phyloP scores from a whole-genome alignment of 768 basidiomycete species.

The Suillus tomentosus region DNA sequence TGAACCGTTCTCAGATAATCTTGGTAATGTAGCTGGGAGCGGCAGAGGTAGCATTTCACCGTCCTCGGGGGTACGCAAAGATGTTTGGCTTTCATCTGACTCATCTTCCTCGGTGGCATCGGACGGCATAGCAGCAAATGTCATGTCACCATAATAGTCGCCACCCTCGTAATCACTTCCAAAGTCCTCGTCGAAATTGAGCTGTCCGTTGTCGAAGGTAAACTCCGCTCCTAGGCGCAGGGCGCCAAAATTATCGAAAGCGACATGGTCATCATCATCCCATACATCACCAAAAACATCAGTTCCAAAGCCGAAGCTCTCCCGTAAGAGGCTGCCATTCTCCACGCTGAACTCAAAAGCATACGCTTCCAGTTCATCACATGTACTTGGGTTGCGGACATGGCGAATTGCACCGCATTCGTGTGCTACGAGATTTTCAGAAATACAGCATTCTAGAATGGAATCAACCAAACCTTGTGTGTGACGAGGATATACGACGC shows the following conservation, averaged over 20 bases:
- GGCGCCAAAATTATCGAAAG: constrained; percentile 22
- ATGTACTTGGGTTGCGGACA: constrained; percentile 11
- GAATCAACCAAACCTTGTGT: constrained; percentile 21
- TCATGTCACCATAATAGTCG: constrained; percentile 17
- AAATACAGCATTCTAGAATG: background rate
- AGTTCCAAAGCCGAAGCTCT: constrained; percentile 22
- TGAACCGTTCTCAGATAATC: background rate
- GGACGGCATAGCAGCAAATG: constrained; percentile 23
- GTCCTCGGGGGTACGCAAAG: constrained; percentile 30
- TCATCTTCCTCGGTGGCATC: constrained; percentile 32
- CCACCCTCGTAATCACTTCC: constrained; percentile 13
- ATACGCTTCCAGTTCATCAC: constrained; percentile 24
- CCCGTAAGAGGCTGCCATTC: constrained; percentile 29
- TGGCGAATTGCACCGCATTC: constrained; percentile 32
- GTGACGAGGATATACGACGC: constrained; percentile 32
- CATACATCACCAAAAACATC: constrained; percentile 20
- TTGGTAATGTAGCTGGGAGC: constrained; percentile 5
- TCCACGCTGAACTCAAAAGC: constrained; percentile 23
- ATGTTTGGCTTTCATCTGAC: constrained; percentile 30
- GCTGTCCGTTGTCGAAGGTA: constrained; percentile 11
- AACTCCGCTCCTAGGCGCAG: constrained; percentile 3
- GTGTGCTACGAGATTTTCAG: constrained; percentile 22
- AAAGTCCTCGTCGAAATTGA: constrained; percentile 17
- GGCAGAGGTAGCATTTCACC: constrained; percentile 20
- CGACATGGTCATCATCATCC: constrained; percentile 26